Conservation (phyloP, 345 rosid genomes). For the Rhodamnia argentea region DNA sequence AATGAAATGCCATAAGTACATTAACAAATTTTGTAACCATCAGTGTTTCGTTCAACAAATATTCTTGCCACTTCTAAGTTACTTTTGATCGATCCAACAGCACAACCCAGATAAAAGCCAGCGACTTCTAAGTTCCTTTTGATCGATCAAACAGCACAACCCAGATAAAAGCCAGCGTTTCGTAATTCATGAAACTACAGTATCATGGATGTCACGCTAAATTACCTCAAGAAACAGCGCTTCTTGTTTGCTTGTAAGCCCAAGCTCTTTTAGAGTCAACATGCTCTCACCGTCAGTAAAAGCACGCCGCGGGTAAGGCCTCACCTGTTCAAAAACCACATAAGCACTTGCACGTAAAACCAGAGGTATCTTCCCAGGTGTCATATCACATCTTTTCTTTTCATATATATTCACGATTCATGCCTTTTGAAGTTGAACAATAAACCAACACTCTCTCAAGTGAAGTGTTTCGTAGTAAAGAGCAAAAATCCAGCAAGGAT, state of each 20-base stretch:
- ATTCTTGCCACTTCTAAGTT: neutral
- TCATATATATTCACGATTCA: neutral
- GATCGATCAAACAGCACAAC: neutral
- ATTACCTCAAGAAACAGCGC: slow-evolving; percentile 90
- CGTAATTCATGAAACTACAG: neutral
- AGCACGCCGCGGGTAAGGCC: slow-evolving; percentile 95
- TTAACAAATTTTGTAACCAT: neutral
- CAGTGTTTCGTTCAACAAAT: neutral
- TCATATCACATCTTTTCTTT: neutral
- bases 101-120: neutral
- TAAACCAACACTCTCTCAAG: neutral
- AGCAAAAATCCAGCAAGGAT: neutral
- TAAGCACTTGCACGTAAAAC: neutral
- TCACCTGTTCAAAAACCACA: slow-evolving; percentile 52
- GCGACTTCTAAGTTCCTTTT: neutral
- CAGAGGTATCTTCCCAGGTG: neutral
- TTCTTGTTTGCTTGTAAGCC: slow-evolving; percentile 89
- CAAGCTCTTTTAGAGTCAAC: slow-evolving; percentile 68
- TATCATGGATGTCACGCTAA: slow-evolving; percentile 8
- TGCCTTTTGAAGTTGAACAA: neutral
- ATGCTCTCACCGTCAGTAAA: slow-evolving; percentile 68
- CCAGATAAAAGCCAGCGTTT: neutral
- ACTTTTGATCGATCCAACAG: neutral
- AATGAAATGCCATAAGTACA: neutral
- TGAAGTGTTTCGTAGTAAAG: neutral